These are phyloP conservation scores for Tetracladium marchalianum DNA, from an alignment of 495 filamentous ascomycete species.

Conservation along the genomic window DNA sequence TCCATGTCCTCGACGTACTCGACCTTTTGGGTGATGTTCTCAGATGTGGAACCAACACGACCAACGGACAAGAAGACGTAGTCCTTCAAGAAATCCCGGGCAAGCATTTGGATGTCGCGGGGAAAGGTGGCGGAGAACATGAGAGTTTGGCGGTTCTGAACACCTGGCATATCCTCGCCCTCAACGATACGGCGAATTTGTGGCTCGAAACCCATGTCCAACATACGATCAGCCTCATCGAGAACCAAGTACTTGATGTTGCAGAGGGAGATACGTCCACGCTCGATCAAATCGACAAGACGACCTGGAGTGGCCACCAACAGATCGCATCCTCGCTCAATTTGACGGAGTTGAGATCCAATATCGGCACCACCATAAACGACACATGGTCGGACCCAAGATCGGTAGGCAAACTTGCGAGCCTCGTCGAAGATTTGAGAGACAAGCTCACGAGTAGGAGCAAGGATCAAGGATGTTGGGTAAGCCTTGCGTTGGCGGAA, in stretches of 20 bases:
- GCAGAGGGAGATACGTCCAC: slow-evolving; percentile 88
- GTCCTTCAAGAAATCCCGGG: slow-evolving; percentile 94
- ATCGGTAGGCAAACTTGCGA: slow-evolving; percentile 96
- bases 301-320: slow-evolving; percentile 95
- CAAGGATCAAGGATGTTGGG: slow-evolving; percentile 89
- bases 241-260: slow-evolving; percentile 99
- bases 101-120: slow-evolving; percentile 97
- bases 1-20: slow-evolving; percentile 96
- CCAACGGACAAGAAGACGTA: slow-evolving; percentile 98
- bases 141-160: slow-evolving; percentile 83
- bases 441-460: slow-evolving; percentile 93
- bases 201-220: slow-evolving; percentile 99
- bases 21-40: slow-evolving; percentile 98
- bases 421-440: slow-evolving; percentile 98
- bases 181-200: slow-evolving; percentile 98
- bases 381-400: slow-evolving; percentile 96
- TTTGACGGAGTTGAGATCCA: slow-evolving; percentile 89
- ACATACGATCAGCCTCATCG: slow-evolving; percentile 98
- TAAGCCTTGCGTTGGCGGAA: slow-evolving; percentile 91
- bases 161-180: slow-evolving; percentile 90
- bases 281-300: slow-evolving; percentile 95
- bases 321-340: slow-evolving; percentile 95
- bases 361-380: slow-evolving; percentile 99
- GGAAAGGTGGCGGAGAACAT: slow-evolving; percentile 99
- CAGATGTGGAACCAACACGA: slow-evolving; percentile 97